These are phyloP conservation scores for Dimargaris verticillata DNA, from an alignment of 192 early-diverging fungal genomes.

Conservation along the genomic window DNA sequence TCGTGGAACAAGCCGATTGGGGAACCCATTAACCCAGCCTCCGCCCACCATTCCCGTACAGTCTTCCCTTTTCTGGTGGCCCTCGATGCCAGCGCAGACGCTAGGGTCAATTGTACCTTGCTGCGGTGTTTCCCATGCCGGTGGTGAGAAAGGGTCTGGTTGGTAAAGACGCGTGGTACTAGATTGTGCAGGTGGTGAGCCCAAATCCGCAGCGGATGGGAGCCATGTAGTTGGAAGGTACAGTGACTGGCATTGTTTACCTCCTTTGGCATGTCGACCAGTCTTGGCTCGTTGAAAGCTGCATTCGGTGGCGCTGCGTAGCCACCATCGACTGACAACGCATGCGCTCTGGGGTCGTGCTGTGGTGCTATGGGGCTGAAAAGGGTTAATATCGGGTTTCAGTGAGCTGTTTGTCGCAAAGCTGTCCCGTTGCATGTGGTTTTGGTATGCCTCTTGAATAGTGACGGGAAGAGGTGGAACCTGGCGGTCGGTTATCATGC, in stretches of 20 bases:
- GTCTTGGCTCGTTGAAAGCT: neutral
- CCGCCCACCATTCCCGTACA: neutral
- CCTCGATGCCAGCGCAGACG: neutral
- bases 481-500: neutral
- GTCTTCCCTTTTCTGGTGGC: neutral
- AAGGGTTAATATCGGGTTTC: neutral
- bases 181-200: too few relatives aligned
- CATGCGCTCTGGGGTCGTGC: neutral
- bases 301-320: neutral
- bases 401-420: neutral
- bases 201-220: too few relatives aligned
- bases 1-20: neutral
- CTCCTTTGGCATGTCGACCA: neutral
- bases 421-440: neutral
- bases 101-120: neutral
- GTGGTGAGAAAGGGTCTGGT: neutral
- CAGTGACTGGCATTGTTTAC: too few relatives aligned
- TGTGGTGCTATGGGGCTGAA: neutral
- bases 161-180: too few relatives aligned
- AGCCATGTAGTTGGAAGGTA: too few relatives aligned
- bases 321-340: neutral
- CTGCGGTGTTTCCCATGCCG: neutral
- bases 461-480: neutral
- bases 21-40: neutral
- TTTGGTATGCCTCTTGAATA: neutral